Conservation (phyloP, 2,329 filamentous ascomycete species). For the Parastagonospora avenae region DNA sequence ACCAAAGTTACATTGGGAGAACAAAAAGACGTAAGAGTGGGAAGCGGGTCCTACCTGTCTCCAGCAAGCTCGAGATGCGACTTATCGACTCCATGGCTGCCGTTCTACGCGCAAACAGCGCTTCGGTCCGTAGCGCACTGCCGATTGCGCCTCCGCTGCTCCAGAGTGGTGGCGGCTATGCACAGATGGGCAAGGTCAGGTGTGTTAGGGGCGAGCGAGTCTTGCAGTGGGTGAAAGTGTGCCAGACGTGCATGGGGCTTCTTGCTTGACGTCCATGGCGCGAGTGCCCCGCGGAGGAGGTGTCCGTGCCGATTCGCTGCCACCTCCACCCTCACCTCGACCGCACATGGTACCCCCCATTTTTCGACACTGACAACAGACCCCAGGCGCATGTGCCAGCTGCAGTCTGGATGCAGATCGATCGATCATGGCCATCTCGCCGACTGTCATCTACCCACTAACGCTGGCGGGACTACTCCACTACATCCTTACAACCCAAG, state of each 20-base stretch:
- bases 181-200: constrained; percentile 27
- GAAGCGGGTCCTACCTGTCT: constrained; percentile 70
- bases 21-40: constrained; percentile 6
- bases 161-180: constrained; percentile 30
- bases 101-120: constrained; percentile 13
- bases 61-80: constrained; percentile 89
- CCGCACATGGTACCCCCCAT: not conserved
- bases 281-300: constrained; percentile 11
- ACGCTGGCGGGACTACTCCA: constrained; percentile 62
- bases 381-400: constrained; percentile 12
- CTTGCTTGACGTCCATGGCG: not conserved
- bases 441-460: constrained; percentile 47
- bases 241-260: constrained; percentile 13
- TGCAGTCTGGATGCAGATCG: constrained; percentile 2
- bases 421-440: constrained; percentile 24
- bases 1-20: constrained; percentile 1
- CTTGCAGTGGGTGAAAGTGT: constrained; percentile 28
- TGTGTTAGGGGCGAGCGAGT: constrained; percentile 17
- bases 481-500: constrained; percentile 61
- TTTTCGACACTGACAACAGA: constrained; percentile 4
- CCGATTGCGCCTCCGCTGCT: constrained; percentile 5
- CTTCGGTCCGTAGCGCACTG: constrained; percentile 19
- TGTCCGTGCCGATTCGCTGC: constrained; percentile 4
- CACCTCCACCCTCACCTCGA: not conserved
- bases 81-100: constrained; percentile 89